Evolutionary conservation across 2,329 filamentous ascomycete genomes (phyloP).

Genomic region (Ceratocystis harringtonii): DNA sequence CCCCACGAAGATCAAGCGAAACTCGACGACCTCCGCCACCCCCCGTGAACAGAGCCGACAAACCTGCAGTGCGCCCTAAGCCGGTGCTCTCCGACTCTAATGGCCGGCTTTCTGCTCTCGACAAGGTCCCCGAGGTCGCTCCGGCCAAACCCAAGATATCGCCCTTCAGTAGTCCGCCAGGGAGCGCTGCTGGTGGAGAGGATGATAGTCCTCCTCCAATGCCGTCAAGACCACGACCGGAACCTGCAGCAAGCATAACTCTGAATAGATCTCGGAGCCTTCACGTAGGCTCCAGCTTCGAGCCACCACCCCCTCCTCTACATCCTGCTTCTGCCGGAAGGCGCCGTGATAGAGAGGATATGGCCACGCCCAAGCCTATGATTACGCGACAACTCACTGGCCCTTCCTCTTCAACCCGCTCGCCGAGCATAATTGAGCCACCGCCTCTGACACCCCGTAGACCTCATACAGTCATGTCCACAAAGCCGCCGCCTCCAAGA

Average conservation of each 20-base stretch:
- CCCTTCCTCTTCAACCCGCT: constrained; percentile 9
- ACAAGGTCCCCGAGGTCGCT: constrained; percentile 5
- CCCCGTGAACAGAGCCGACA: constrained; percentile 59
- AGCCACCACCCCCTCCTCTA: constrained; percentile 15
- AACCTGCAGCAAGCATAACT: constrained; percentile 4
- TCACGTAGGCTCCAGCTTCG: constrained; percentile 14
- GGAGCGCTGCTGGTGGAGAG: constrained; percentile 36
- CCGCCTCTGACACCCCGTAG: constrained; percentile 12
- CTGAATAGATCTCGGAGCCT: constrained; percentile 17
- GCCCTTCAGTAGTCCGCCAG: constrained; percentile 76
- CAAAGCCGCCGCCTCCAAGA: constrained; percentile 14
- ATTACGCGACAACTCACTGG: constrained; percentile 16
- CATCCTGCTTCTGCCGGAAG: constrained; percentile 9
- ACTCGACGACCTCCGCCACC: constrained; percentile 51
- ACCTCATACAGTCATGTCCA: constrained; percentile 7
- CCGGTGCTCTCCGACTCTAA: constrained; percentile 22
- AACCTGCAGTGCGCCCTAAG: constrained; percentile 30
- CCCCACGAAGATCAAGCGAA: constrained; percentile 47
- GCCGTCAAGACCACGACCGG: constrained; percentile 19
- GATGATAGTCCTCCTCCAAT: constrained; percentile 22
- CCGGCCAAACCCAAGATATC: constrained; percentile 37
- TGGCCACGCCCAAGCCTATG: constrained; percentile 6
- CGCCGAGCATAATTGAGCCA: constrained; percentile 10
- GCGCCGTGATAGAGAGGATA: constrained; percentile 13
- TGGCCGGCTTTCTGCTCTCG: constrained; percentile 9